Evolutionary conservation across 306 rosid genomes (phyloP).

Genomic region (Quercus dentata): DNA sequence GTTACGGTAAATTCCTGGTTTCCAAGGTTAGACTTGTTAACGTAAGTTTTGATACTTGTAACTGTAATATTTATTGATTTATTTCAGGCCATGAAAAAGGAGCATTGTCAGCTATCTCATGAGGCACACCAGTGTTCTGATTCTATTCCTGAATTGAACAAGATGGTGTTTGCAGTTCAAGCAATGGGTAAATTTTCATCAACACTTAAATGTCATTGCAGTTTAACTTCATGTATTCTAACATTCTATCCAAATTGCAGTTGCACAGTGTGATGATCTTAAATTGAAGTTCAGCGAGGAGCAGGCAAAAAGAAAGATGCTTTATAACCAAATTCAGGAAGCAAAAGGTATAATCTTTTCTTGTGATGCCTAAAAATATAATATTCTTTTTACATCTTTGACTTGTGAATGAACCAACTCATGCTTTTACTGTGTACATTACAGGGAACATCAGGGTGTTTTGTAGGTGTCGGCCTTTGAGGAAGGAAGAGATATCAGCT

Average conservation of each 20-base stretch:
- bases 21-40: neutral
- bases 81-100: conserved; percentile 25
- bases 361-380: neutral
- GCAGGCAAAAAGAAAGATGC: conserved; percentile 23
- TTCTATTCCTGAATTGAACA: conserved; percentile 23
- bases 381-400: neutral
- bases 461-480: conserved; percentile 56
- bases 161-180: conserved; percentile 28
- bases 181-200: conserved; percentile 18
- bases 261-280: conserved; percentile 8
- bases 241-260: conserved; percentile 9
- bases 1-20: conserved; percentile 1
- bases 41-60: neutral
- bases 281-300: conserved; percentile 23
- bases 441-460: conserved; percentile 68
- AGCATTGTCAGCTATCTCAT: conserved; percentile 3
- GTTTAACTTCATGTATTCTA: neutral
- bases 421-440: conserved; percentile 7
- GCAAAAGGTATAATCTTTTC: conserved; percentile 19
- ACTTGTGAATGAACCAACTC: neutral
- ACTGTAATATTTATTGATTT: neutral
- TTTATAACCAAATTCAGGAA: conserved; percentile 27
- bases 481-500: conserved; percentile 28
- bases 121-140: conserved; percentile 14
- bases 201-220: neutral